Percentiles rank a stretch among this genome's conserved stretches.
Evolutionary conservation across 2,329 filamentous ascomycete genomes (phyloP).

Genomic region (Emmonsiellopsis sp.): DNA sequence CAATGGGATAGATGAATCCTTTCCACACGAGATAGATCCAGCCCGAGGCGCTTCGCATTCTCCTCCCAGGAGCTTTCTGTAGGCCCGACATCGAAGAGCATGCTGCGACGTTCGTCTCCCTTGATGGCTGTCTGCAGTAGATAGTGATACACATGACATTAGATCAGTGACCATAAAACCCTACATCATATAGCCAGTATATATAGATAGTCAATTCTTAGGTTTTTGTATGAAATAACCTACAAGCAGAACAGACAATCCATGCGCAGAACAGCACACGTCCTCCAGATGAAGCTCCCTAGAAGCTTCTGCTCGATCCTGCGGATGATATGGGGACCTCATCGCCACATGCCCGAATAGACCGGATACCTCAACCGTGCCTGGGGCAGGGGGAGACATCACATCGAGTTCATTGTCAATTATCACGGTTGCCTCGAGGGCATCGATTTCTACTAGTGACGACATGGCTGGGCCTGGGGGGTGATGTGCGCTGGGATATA

Average conservation of each 20-base stretch:
- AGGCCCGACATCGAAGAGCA: constrained; percentile 47
- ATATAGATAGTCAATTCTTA: not conserved
- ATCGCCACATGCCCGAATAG: constrained; percentile 35
- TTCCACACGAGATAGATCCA: constrained; percentile 37
- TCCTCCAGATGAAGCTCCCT: constrained; percentile 41
- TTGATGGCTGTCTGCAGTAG: constrained; percentile 36
- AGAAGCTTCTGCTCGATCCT: constrained; percentile 32
- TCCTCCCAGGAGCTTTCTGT: constrained; percentile 43
- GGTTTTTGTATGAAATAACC: constrained; percentile 5
- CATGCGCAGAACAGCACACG: constrained; percentile 47
- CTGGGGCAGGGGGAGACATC: constrained; percentile 38
- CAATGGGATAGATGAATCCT: constrained; percentile 43
- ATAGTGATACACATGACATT: not conserved
- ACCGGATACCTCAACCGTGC: constrained; percentile 34
- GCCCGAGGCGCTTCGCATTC: constrained; percentile 38
- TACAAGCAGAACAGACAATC: constrained; percentile 44
- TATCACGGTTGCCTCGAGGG: constrained; percentile 41
- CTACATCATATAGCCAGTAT: not conserved
- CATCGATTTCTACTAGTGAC: constrained; percentile 34
- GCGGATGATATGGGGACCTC: constrained; percentile 22
- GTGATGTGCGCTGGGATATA: not conserved
- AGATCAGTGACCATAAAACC: not conserved
- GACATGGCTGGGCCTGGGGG: not conserved
- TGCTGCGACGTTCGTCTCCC: constrained; percentile 33
- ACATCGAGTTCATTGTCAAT: constrained; percentile 48